Evolutionary conservation across 106 monocot genomes (phyloP).

Genomic region (Dendrobium nobile): DNA sequence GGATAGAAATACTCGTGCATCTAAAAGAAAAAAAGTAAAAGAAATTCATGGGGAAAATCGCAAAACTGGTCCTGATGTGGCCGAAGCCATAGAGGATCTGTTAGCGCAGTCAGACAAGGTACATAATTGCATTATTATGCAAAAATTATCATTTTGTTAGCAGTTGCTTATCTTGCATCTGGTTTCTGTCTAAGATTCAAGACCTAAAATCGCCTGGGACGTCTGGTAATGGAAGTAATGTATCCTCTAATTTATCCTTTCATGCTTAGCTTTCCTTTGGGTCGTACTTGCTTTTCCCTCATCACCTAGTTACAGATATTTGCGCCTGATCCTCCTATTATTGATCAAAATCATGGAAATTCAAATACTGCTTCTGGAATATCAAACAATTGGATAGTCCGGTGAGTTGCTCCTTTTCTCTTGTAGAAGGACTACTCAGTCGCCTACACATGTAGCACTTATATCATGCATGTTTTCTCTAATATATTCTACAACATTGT

Average conservation of each 20-base stretch:
- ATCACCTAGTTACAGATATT: constrained; percentile 43
- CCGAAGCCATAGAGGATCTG: constrained; percentile 82
- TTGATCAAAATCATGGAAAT: constrained; percentile 45
- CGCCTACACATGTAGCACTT: no score
- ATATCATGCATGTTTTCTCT: no score
- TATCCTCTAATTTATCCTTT: constrained; percentile 48
- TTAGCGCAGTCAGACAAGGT: constrained; percentile 87
- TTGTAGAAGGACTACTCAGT: neutral
- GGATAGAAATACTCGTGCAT: constrained; percentile 16
- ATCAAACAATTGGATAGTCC: constrained; percentile 37
- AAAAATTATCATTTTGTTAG: neutral
- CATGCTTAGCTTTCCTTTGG: neutral
- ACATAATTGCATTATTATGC: constrained; percentile 3
- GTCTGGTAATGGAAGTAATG: constrained; percentile 39
- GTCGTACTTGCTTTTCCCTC: constrained; percentile 23
- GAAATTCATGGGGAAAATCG: constrained; percentile 19
- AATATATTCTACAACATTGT: no score
- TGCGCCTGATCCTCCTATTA: constrained; percentile 37
- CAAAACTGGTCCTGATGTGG: constrained; percentile 66
- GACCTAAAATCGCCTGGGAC: constrained; percentile 34
- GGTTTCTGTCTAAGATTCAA: constrained; percentile 35
- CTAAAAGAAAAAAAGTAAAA: constrained; percentile 24
- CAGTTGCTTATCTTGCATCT: neutral
- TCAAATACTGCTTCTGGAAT: constrained; percentile 34
- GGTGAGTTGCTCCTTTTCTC: constrained; percentile 26